Percentiles rank a stretch among this genome's conserved stretches.
phyloP scores from a whole-genome alignment of 176 grass and related monocot genomes.

The Eragrostis curvula region DNA sequence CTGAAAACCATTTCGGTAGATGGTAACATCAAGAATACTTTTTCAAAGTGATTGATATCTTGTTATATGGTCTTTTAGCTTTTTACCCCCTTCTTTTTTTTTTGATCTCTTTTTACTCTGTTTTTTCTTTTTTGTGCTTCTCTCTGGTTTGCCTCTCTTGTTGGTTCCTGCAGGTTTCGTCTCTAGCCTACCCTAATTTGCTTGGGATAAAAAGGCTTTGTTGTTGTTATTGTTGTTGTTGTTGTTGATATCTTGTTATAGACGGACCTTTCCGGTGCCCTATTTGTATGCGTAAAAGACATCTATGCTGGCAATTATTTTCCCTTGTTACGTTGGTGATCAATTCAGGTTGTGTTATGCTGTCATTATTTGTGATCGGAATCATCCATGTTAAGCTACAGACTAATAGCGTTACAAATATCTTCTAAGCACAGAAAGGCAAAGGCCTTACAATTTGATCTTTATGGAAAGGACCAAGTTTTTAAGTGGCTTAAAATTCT shows the following conservation, averaged over 20 bases:
- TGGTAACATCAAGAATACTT: background rate
- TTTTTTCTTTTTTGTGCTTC: too few species aligned
- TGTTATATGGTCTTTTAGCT: too few species aligned
- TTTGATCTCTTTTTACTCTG: too few species aligned
- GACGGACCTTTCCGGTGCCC: background rate
- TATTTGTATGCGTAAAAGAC: background rate
- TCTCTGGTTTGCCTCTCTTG: too few species aligned
- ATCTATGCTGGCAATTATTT: conserved; percentile 17
- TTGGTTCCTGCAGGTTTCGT: too few species aligned
- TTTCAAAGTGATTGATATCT: background rate
- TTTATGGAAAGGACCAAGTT: background rate
- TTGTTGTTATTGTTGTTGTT: too few species aligned
- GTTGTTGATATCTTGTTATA: too few species aligned
- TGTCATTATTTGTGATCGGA: background rate
- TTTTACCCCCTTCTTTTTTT: too few species aligned
- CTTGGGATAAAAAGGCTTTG: too few species aligned
- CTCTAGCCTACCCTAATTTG: too few species aligned
- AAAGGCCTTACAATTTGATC: conserved; percentile 12
- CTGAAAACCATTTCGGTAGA: conserved; percentile 15
- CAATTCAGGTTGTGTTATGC: background rate
- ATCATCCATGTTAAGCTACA: conserved; percentile 4
- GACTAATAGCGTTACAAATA: conserved; percentile 1
- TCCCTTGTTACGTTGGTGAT: conserved; percentile 1
- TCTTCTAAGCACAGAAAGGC: conserved; percentile 6
- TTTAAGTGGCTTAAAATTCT: background rate